Base-by-base conservation (phyloP, 169 alveolate species). In the Blepharisma undulans region DNA sequence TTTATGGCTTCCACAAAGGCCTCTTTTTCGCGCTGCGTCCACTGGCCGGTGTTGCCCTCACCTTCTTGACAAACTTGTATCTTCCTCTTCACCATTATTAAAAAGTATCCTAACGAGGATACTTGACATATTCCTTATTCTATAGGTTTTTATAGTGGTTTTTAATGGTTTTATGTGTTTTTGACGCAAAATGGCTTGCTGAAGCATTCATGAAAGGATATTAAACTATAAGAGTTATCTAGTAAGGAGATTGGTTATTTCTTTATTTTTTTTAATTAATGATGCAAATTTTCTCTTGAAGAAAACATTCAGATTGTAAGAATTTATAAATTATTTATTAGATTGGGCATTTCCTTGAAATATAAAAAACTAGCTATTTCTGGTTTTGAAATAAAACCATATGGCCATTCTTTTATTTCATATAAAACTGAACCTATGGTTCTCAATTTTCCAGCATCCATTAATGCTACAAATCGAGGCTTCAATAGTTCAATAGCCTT, bases 11-110 rank as follows among this genome's bases (percentile, higher is more conserved):
- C 94, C 29, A 96, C 88, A 88, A 95, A 96, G 74, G 94, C 79
- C n/a, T 72, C 92, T 79, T 96, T 97, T 60, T 96, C 98, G 66
- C 81, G 92, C 72, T 85, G 90, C 0, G 96, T 92, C 98, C 97
- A 95, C 78, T 72, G 27, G 8, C 87, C 87, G 16, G 71, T 72
- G n/a, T 86, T 60, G 8, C 22, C 89, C 14, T 48, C 77, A 14
- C 34, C 36, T 34, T 82, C 89, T 33, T 79, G 61, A 22, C 60
- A 27, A 82, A 82, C 60, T 32, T 78, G 29, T 48, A 48, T 48
- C 66, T 48, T 48, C 66, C 66, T 48, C 66, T 48, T 48, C 66
- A 48, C 66, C 66, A 48, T 48, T 48, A 48, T 48, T 48, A 48
- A 48, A 36, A 48, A 48, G 66, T 48, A 48, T 48, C 66, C 66